Evolutionary conservation across 2,329 filamentous ascomycete genomes (phyloP).

Genomic region (Grosmannia penicillata): DNA sequence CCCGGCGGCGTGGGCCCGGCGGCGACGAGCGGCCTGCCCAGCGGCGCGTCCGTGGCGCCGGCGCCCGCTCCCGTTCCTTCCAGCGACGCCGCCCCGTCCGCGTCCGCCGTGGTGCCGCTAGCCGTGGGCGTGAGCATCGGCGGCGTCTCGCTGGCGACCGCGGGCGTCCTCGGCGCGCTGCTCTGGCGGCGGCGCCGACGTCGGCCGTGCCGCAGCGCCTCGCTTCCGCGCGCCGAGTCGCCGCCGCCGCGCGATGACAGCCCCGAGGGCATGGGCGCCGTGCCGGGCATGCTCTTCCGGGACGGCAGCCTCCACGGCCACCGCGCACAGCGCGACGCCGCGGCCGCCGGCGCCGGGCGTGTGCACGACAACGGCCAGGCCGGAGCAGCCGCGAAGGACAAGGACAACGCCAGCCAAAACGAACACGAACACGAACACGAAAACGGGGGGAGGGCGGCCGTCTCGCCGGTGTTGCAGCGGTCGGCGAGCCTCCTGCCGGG

Average conservation of each 20-base stretch:
- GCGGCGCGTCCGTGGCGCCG: conserved; percentile 1
- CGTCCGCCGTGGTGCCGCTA: conserved; percentile 2
- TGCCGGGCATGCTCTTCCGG: conserved; percentile 3
- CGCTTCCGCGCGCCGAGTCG: conserved; percentile 7
- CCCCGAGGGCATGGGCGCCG: conserved; percentile 4
- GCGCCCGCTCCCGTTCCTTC: too few relatives aligned
- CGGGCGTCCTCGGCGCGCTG: neutral
- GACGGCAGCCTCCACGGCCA: conserved; percentile 1
- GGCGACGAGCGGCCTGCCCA: conserved; percentile 5
- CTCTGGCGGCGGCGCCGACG: conserved; percentile 4
- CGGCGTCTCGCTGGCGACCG: conserved; percentile 1
- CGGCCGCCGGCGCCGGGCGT: neutral
- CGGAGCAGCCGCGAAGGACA: neutral
- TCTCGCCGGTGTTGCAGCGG: too few relatives aligned
- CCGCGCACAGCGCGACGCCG: neutral
- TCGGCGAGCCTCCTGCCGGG: neutral
- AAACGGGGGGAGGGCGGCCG: neutral
- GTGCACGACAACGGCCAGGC: neutral
- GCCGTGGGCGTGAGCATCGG: conserved; percentile 9
- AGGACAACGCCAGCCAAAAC: neutral
- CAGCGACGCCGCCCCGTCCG: too few relatives aligned
- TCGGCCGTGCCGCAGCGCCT: neutral
- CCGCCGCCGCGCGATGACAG: conserved; percentile 8
- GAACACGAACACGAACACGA: neutral
- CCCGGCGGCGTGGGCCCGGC: too few relatives aligned